Evolutionary conservation across 148 eudicot genomes (phyloP), one percentile per base, ranked within the genome.

Genomic region (Oxyria digyna): DNA sequence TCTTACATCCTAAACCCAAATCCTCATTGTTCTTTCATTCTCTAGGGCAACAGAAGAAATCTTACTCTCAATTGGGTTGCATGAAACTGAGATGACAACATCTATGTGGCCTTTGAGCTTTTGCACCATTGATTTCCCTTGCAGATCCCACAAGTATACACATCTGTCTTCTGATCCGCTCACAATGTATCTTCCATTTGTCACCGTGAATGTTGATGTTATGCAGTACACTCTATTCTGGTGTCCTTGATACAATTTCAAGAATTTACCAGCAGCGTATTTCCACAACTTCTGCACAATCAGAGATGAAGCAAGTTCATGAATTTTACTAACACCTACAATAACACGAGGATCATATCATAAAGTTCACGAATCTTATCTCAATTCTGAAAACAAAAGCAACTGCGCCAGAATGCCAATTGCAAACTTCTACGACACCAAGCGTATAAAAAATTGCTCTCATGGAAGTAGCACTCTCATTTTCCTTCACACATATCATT

Each of bases 101-200:
- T 94, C 98, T 6, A 84, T 80, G 40, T 94, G 98, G 42, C 98
- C 98, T 80, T 90, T 91, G 40, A 94, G 87, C 80, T 79, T 94
- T 71, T 94, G 99, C 64, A 93, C 67, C 84, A 89, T 46, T 72
- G 74, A 81, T 74, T 80, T 87, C 71, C 93, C 89, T 69, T 85
- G 91, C 37, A 94, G 76, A 84, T 88, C 92, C 99, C 99, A 94
- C 75, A 94, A 42, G 83, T 86, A 94, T 6, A 94, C 80, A 72
- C 93, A 81, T 17, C 77, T 72, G 79, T 94, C 99, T 76, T 94
- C 97, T 26, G 96, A 94, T 54, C 99, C 99, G 66, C 97, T 85
- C 42, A 94, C 93, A 69, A 94, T 87, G 77, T 88, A 94, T 75
- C 79, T 94, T 18, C 85, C 97, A 66, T 79, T 82, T 1, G 97